Percentiles rank a stretch among this genome's conserved stretches.
Conservation (phyloP, 495 filamentous ascomycete species). For the Aspergillus wentii region DNA sequence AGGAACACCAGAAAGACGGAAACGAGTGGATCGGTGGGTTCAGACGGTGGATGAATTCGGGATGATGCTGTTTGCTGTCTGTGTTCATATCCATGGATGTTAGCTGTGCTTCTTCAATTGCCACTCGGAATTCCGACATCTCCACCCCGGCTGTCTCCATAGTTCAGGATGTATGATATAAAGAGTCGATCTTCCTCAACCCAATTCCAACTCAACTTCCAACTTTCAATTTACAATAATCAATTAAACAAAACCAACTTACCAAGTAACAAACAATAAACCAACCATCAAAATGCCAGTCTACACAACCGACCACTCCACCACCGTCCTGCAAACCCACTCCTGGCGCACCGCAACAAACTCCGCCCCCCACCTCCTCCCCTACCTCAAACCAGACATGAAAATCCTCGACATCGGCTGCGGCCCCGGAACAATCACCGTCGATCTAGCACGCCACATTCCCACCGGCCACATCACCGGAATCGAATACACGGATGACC, state of each 20-base stretch:
- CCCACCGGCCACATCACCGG: slow-evolving; percentile 44
- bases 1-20: slow-evolving; percentile 5
- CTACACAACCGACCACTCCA: slow-evolving; percentile 48
- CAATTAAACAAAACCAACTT: no score
- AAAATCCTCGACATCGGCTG: slow-evolving; percentile 56
- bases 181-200: no score
- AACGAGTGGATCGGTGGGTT: slow-evolving; percentile 23
- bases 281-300: slow-evolving; percentile 11
- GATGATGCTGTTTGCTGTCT: slow-evolving; percentile 24
- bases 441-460: slow-evolving; percentile 44
- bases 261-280: no score
- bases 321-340: slow-evolving; percentile 43
- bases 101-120: no score
- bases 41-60: slow-evolving; percentile 25
- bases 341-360: slow-evolving; percentile 44
- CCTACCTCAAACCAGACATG: slow-evolving; percentile 34
- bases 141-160: no score
- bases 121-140: not conserved
- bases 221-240: no score
- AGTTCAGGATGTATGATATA: no score
- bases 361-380: slow-evolving; percentile 46
- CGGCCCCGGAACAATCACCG: slow-evolving; percentile 54
- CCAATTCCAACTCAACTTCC: no score
- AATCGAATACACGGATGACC: slow-evolving; percentile 35
- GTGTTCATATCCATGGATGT: slow-evolving; percentile 25